Evolutionary conservation across 768 basidiomycete genomes (phyloP), one percentile per base, ranked within the genome.

Genomic region (Psilocybe cubensis): DNA sequence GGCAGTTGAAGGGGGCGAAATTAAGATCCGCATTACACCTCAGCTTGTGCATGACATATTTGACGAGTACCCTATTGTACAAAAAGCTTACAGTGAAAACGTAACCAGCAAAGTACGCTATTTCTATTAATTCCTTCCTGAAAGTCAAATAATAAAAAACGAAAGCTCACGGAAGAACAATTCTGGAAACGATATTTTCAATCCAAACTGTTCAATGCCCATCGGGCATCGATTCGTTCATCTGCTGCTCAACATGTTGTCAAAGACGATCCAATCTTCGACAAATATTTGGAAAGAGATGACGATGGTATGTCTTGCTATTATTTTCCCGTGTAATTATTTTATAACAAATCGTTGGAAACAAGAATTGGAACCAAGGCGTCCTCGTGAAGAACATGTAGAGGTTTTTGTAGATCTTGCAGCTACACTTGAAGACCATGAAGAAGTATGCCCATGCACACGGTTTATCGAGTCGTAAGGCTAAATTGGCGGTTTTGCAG

Each of bases 111-210:
- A 91, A 80, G 95, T 89, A 76, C 54, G 74, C 54, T 62, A 31
- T 66, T 48, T 50, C 35, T 58, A 40, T 45, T 58, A 38, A 3
- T 52, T 41, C 54, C 42, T 11, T 48, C 18, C n/a, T 35, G 18
- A 14, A 45, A 14, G 46, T 25, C 28, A 23, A 38, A 45, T 31
- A 45, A 60, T 65, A 27, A 58, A 66, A 28, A 51, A 50, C 49
- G 31, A 49, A 69, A 98, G 94, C 81, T 98, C 45, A 83, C 87
- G 21, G 94, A 98, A 73, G 88, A 87, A 56, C 88, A 92, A 66
- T 99, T 99, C 69, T 99, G 97, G 97, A 89, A 86, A 66, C 86
- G 97, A 46, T 99, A 98, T 76, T 97, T 99, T 71, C 91, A 93
- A 66, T 96, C 94, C 25, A 95, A 91, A 67, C 79, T 99, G 11